Conservation (phyloP, 495 filamentous ascomycete species). For the Cladorrhinum samala region DNA sequence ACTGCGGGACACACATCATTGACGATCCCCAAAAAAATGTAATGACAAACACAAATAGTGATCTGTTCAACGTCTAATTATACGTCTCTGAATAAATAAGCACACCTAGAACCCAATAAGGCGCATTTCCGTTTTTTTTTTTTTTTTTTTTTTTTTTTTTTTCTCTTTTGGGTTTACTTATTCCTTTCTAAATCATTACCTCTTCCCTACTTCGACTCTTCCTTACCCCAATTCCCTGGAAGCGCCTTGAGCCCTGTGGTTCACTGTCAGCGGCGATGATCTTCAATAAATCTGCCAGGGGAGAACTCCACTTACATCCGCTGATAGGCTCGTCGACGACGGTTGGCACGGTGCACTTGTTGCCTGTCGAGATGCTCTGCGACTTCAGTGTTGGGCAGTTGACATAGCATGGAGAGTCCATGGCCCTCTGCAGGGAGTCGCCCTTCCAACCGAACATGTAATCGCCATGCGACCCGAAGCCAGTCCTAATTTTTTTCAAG, state of each 20-base stretch:
- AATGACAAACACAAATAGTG: too few species aligned
- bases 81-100: too few species aligned
- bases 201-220: neutral
- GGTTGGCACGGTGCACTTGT: conserved; percentile 26
- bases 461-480: conserved; percentile 33
- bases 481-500: conserved; percentile 20
- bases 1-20: too few species aligned
- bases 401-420: conserved; percentile 34
- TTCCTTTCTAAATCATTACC: too few species aligned
- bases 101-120: too few species aligned
- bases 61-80: too few species aligned
- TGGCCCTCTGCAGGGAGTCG: conserved; percentile 31
- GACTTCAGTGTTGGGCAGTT: conserved; percentile 35
- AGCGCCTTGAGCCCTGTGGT: conserved; percentile 7
- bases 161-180: too few species aligned
- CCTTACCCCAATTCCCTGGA: neutral
- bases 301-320: conserved; percentile 26
- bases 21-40: too few species aligned
- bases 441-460: conserved; percentile 40
- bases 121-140: too few species aligned
- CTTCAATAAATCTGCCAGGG: too few species aligned
- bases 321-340: conserved; percentile 22
- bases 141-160: too few species aligned
- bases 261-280: too few species aligned
- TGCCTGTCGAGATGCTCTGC: conserved; percentile 27